These are phyloP conservation scores for Bryum argenteum DNA, from an alignment of 225 moss, liverwort and hornwort species.

Conservation along the genomic window DNA sequence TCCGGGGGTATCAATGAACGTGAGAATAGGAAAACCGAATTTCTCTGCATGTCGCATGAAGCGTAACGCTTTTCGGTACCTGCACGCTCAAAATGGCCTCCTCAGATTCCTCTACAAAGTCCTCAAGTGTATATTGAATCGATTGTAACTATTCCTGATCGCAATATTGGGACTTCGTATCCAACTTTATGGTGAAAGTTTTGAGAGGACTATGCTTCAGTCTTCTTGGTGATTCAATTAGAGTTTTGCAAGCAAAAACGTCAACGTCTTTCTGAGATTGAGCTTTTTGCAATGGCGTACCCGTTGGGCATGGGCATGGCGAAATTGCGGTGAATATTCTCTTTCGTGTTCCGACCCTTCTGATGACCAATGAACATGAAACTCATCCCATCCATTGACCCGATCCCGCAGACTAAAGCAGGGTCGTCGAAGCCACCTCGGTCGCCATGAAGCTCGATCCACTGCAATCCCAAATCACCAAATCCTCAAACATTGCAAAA, in stretches of 20 bases:
- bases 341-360: conserved; percentile 97
- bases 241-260: not conserved
- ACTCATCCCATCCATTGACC: conserved; percentile 95
- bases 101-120: too few species aligned
- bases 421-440: conserved; percentile 99
- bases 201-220: not conserved
- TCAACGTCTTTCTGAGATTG: not conserved
- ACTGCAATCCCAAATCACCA: conserved; percentile 44
- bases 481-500: conserved; percentile 2
- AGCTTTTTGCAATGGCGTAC: conserved; percentile 33
- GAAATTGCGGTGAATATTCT: conserved; percentile 95
- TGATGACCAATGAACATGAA: conserved; percentile 99
- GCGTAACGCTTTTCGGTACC: conserved; percentile 94
- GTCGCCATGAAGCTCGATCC: conserved; percentile 99
- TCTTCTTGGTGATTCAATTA: not conserved
- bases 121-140: not conserved
- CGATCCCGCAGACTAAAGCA: conserved; percentile 91
- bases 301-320: conserved; percentile 99
- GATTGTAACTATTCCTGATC: not conserved
- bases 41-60: conserved; percentile 99
- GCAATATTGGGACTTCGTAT: not conserved
- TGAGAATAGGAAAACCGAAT: conserved; percentile 90
- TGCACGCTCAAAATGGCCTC: conserved; percentile 34
- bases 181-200: not conserved
- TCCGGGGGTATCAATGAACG: conserved; percentile 97